Evolutionary conservation across 129 eudicot species (phyloP).

Genomic region (Tagetes erecta): DNA sequence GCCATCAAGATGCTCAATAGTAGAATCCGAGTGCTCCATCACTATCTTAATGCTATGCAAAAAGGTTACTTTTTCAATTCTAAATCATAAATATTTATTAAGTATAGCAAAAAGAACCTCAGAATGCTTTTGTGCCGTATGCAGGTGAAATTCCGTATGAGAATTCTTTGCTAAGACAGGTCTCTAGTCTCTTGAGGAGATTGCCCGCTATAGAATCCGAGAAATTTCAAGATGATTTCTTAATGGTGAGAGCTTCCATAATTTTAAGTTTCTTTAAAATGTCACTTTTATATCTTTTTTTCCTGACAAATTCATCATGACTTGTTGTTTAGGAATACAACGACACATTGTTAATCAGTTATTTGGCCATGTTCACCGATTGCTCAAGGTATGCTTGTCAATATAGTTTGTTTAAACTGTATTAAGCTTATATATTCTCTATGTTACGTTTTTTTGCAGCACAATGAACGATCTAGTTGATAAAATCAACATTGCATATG

Average conservation of each 20-base stretch:
- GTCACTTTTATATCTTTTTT: neutral
- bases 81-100: neutral
- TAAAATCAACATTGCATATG: slow-evolving; percentile 85
- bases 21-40: slow-evolving; percentile 90
- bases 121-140: slow-evolving; percentile 5
- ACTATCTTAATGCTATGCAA: slow-evolving; percentile 86
- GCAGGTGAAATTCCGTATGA: slow-evolving; percentile 86
- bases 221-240: slow-evolving; percentile 91
- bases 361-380: slow-evolving; percentile 95
- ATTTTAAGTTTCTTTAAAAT: neutral
- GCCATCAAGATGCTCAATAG: slow-evolving; percentile 98
- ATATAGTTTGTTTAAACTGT: neutral
- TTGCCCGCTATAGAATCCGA: slow-evolving; percentile 88
- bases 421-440: neutral
- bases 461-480: slow-evolving; percentile 95
- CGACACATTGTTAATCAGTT: slow-evolving; percentile 74
- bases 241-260: slow-evolving; percentile 67
- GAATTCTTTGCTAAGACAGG: slow-evolving; percentile 88
- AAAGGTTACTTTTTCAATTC: slow-evolving; percentile 49
- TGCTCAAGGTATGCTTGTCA: slow-evolving; percentile 71
- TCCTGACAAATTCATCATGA: slow-evolving; percentile 10
- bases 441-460: slow-evolving; percentile 43
- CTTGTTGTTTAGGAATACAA: slow-evolving; percentile 77
- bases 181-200: slow-evolving; percentile 96
- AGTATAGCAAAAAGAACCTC: slow-evolving; percentile 36